Base-by-base conservation (phyloP, 164 flowering plant genomes). In the Annona cherimola region DNA sequence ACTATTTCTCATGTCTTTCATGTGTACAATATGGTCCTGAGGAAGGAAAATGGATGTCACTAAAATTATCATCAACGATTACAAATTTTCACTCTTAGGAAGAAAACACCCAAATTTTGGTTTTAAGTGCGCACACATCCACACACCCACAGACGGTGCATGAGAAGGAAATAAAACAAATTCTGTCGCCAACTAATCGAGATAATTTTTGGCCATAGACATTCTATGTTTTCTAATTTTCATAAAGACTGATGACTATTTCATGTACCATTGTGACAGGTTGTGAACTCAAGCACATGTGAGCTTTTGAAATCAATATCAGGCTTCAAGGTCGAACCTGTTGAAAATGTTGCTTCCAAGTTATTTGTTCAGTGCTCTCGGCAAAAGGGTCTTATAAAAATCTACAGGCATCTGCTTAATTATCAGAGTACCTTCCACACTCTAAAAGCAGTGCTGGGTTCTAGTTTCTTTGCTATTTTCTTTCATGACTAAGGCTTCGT, bases 321-420 rank as follows among this genome's bases (percentile, higher is more conserved):
- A 40, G 97, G 96, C 71, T 66, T 93, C 77, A 93, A 86, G 76
- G 96, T 95, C 42, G 88, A 84, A 82, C 96, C 99, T 43, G 94
- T 95, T 70, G 94, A 95, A 82, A 93, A 91, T 83, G 97, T 90
- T 74, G 80, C 98, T 71, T 91, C 99, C 73, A 95, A 95, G 79
- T 81, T 95, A 74, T 91, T 95, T 79, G 99, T 93, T 80, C 99
- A 95, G 70, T 95, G 99, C 76, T 95, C 99, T 81, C 91, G 99
- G 73, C 99, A 95, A 66, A 88, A 88, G 72, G 99, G 96, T 72
- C 92, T 95, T 45, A 87, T 95, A 84, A 95, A 93, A 84, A 93
- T 95, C 80, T 95, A 95, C 82, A 87, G 86, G 35, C 99, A 95
- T 83, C 82, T 95, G 86, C 94, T 95, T 71, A 87, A 95, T 71